A percentile compares a stretch with the other conserved stretches of the same genome.
phyloP scores from a whole-genome alignment of 495 filamentous ascomycete genomes.

The Jackrogersella multiformis region DNA sequence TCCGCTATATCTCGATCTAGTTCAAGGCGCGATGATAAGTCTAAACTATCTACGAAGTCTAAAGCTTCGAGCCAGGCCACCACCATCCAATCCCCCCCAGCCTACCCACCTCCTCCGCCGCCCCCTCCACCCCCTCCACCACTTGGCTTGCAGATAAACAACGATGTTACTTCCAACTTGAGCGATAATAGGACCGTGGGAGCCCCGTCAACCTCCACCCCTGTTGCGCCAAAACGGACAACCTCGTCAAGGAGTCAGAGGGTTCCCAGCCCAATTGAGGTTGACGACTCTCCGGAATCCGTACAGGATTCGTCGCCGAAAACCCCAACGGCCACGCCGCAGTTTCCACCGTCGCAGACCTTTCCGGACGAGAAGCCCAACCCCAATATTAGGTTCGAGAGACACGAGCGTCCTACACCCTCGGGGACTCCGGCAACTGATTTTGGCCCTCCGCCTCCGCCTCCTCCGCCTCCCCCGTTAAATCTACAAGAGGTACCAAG shows the following conservation, averaged over 20 bases:
- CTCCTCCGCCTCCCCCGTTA: constrained; percentile 82
- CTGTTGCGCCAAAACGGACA: constrained; percentile 69
- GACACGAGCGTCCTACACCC: constrained; percentile 45
- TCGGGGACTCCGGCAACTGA: constrained; percentile 54
- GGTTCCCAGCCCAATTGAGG: constrained; percentile 46
- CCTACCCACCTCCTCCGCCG: constrained; percentile 37
- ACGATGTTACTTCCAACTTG: constrained; percentile 60
- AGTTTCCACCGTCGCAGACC: constrained; percentile 54
- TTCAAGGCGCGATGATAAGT: constrained; percentile 55
- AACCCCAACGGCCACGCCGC: constrained; percentile 64
- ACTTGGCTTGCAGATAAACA: constrained; percentile 24
- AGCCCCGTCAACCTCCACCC: constrained; percentile 61
- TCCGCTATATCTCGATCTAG: constrained; percentile 55
- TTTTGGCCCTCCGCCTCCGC: constrained; percentile 67
- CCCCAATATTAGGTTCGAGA: constrained; percentile 37
- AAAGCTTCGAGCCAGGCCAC: constrained; percentile 59
- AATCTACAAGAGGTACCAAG: constrained; percentile 69
- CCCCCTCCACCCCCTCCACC: constrained; percentile 36
- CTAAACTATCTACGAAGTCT: constrained; percentile 59
- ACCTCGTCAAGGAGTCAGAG: constrained; percentile 50
- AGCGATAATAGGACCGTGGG: constrained; percentile 39
- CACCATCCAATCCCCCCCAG: constrained; percentile 44
- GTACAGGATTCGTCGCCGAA: constrained; percentile 65
- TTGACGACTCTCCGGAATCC: constrained; percentile 57
- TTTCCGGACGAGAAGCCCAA: constrained; percentile 49